A percentile compares a stretch with the other conserved stretches of the same genome.
phyloP scores from a whole-genome alignment of 225 moss, liverwort and hornwort genomes.

The Takakia lepidozioides region DNA sequence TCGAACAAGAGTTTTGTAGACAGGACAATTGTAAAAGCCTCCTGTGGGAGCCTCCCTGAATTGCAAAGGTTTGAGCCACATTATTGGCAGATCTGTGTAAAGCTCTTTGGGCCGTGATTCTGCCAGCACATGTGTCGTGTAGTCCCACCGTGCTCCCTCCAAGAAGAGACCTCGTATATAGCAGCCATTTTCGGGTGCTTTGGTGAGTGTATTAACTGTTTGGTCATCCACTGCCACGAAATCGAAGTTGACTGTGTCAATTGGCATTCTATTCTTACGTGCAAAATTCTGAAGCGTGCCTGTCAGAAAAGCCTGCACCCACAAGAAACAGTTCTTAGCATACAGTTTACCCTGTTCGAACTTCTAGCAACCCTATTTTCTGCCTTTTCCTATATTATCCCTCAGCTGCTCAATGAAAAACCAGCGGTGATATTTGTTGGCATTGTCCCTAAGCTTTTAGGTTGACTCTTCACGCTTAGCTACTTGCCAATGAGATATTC shows the following conservation, averaged over 20 bases:
- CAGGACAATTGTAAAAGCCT: conserved; percentile 66
- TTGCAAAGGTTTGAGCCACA: conserved; percentile 73
- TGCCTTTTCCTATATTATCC: no score
- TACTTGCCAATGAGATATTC: no score
- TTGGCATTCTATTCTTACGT: conserved; percentile 72
- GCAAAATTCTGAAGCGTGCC: conserved; percentile 86
- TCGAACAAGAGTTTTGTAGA: conserved; percentile 78
- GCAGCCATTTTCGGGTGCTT: conserved; percentile 53
- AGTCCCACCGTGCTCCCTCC: conserved; percentile 85
- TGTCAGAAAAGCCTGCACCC: conserved; percentile 61
- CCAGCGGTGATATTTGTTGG: no score
- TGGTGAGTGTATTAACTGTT: conserved; percentile 20
- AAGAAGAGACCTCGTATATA: conserved; percentile 66
- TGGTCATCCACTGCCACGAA: conserved; percentile 56
- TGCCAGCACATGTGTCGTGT: conserved; percentile 27
- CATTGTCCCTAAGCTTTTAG: no score
- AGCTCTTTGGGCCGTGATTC: conserved; percentile 72
- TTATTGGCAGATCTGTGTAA: conserved; percentile 65
- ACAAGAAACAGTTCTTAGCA: no score
- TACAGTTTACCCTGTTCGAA: no score
- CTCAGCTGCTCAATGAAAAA: no score
- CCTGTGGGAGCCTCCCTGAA: conserved; percentile 33
- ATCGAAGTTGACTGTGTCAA: conserved; percentile 78
- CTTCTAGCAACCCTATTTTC: no score
- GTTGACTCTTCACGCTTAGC: no score